These are phyloP conservation scores for Saitozyma podzolica DNA, from an alignment of 768 basidiomycete genomes.

Conservation along the genomic window DNA sequence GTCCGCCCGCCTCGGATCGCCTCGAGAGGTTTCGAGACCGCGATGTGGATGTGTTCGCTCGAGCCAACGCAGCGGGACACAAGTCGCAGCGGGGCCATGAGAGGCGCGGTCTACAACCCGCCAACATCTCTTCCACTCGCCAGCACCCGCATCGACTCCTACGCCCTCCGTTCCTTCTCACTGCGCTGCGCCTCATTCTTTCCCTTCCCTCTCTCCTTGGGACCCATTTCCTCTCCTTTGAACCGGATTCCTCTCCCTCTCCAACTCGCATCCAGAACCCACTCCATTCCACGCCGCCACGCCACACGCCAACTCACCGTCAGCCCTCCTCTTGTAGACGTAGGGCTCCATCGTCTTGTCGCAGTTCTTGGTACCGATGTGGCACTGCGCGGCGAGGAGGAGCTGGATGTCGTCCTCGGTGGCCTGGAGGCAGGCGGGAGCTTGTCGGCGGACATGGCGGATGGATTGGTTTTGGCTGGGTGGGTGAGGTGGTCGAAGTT, in stretches of 20 bases:
- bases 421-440: conserved; percentile 84
- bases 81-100: no score
- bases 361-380: conserved; percentile 98
- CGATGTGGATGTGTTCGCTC: no score
- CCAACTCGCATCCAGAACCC: background rate
- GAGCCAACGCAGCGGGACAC: no score
- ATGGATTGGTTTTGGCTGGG: conserved; percentile 12
- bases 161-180: no score
- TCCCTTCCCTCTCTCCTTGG: no score
- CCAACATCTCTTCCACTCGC: no score
- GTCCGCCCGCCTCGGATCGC: no score
- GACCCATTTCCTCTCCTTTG: background rate
- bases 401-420: conserved; percentile 98
- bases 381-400: conserved; percentile 90
- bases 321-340: conserved; percentile 92
- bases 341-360: conserved; percentile 99
- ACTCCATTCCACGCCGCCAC: background rate
- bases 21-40: no score
- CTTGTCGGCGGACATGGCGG: conserved; percentile 59
- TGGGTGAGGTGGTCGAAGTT: conserved; percentile 4
- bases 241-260: background rate
- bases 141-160: no score
- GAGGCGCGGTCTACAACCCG: no score
- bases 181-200: no score
- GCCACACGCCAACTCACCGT: conserved; percentile 64